Evolutionary conservation across 805 yeast genomes (phyloP).

Genomic region (Starmerella khaoyaiensis): DNA sequence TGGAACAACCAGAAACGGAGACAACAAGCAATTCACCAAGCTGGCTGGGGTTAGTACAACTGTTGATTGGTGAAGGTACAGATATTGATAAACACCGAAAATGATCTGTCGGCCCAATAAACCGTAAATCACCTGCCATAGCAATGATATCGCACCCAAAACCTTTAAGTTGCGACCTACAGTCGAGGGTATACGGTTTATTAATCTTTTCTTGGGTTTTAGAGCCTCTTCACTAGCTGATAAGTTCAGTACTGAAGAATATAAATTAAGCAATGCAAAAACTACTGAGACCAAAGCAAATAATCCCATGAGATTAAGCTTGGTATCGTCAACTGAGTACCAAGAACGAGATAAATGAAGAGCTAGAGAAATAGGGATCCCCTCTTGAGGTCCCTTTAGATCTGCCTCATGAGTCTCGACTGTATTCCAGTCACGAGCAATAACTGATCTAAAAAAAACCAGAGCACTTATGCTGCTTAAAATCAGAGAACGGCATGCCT

Average conservation of each 20-base stretch:
- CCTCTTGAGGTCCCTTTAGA: slow-evolving; percentile 4
- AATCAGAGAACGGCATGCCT: neutral
- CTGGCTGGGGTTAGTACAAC: no score
- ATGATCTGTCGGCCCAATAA: no score
- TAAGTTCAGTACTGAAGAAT: no score
- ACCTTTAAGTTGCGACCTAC: no score
- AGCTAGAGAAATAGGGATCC: slow-evolving; percentile 14
- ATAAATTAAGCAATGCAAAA: slow-evolving; percentile 1
- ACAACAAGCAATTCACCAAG: no score
- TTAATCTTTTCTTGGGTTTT: no score
- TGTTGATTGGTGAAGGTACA: no score
- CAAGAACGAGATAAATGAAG: slow-evolving; percentile 11
- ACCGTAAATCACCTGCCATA: no score
- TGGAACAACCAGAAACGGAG: slow-evolving; percentile 7
- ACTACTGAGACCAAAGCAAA: neutral
- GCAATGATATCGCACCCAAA: no score
- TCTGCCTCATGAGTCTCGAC: slow-evolving; percentile 5
- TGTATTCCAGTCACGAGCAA: neutral
- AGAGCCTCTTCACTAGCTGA: no score
- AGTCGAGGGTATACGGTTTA: no score
- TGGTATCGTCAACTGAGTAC: slow-evolving; percentile 10
- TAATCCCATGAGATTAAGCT: slow-evolving; percentile 4
- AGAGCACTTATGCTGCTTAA: neutral
- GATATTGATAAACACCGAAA: no score
- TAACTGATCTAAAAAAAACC: neutral